Percentiles rank a stretch among this genome's conserved stretches.
phyloP scores from a whole-genome alignment of 2,329 filamentous ascomycete species.

The Paecilomyces sp. region DNA sequence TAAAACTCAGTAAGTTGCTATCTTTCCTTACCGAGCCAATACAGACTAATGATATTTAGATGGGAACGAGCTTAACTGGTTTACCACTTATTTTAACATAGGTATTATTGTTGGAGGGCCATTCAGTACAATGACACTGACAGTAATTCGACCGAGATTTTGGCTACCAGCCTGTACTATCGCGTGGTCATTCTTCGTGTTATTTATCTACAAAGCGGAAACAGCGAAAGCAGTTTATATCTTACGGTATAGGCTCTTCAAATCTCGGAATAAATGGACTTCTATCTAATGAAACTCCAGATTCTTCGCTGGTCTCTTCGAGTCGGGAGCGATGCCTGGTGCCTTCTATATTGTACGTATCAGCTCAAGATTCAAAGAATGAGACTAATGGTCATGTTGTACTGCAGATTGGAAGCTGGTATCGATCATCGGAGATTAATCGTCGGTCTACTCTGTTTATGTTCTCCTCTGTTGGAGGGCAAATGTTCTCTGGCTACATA shows the following conservation, averaged over 20 bases:
- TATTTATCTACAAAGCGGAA: slow-evolving; percentile 2
- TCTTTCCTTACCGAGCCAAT: background rate
- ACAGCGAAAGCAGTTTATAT: slow-evolving; percentile 1
- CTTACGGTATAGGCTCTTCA: background rate
- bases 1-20: slow-evolving; percentile 24
- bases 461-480: slow-evolving; percentile 1
- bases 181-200: slow-evolving; percentile 2
- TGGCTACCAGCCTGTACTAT: slow-evolving; percentile 3
- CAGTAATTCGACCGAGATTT: background rate
- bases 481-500: slow-evolving; percentile 4
- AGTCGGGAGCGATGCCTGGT: slow-evolving; percentile 4
- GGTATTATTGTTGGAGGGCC: slow-evolving; percentile 3
- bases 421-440: slow-evolving; percentile 1
- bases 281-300: background rate
- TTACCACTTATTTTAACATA: slow-evolving; percentile 5
- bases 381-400: background rate
- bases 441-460: slow-evolving; percentile 2
- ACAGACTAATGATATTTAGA: background rate
- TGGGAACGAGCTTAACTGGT: slow-evolving; percentile 4
- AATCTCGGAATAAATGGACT: background rate
- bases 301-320: slow-evolving; percentile 4
- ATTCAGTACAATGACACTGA: slow-evolving; percentile 1
- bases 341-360: slow-evolving; percentile 1
- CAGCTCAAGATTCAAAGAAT: background rate
- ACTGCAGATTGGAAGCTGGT: slow-evolving; percentile 4